Conservation (phyloP, 2,329 filamentous ascomycete genomes). For the Lecanicillium sp. region DNA sequence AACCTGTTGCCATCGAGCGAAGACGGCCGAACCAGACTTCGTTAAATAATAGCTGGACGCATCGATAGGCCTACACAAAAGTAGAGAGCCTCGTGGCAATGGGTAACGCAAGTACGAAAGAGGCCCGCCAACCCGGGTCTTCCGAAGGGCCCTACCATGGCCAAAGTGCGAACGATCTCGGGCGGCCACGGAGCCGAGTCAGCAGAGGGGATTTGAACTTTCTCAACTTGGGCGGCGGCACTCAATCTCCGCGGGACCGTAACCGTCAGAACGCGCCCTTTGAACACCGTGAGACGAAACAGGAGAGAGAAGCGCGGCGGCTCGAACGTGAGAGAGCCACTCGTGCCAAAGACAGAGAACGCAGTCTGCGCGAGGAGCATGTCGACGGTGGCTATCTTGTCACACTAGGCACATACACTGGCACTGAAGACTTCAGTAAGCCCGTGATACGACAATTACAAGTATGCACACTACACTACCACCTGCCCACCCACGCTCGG, state of each 20-base stretch:
- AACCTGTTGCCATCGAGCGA: too few species aligned
- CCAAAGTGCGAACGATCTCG: slow-evolving; percentile 1
- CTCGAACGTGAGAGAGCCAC: slow-evolving; percentile 72
- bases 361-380: slow-evolving; percentile 84
- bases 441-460: slow-evolving; percentile 79
- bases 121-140: slow-evolving; percentile 23
- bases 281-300: slow-evolving; percentile 75
- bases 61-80: too few species aligned
- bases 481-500: not conserved
- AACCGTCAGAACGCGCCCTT: slow-evolving; percentile 35
- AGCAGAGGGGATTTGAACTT: slow-evolving; percentile 40
- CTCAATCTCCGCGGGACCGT: slow-evolving; percentile 25
- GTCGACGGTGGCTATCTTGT: slow-evolving; percentile 93
- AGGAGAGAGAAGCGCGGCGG: slow-evolving; percentile 81
- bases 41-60: too few species aligned
- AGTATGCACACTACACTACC: slow-evolving; percentile 43
- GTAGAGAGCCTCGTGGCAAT: too few species aligned
- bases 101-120: slow-evolving; percentile 33
- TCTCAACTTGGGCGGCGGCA: slow-evolving; percentile 32
- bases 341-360: slow-evolving; percentile 76
- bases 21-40: too few species aligned
- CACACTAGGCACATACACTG: slow-evolving; percentile 88
- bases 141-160: slow-evolving; percentile 9
- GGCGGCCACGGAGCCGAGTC: slow-evolving; percentile 13
- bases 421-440: slow-evolving; percentile 90